A percentile compares a stretch with the other conserved stretches of the same genome.
phyloP scores from a whole-genome alignment of 345 rosid genomes.

The Camelina hispida region DNA sequence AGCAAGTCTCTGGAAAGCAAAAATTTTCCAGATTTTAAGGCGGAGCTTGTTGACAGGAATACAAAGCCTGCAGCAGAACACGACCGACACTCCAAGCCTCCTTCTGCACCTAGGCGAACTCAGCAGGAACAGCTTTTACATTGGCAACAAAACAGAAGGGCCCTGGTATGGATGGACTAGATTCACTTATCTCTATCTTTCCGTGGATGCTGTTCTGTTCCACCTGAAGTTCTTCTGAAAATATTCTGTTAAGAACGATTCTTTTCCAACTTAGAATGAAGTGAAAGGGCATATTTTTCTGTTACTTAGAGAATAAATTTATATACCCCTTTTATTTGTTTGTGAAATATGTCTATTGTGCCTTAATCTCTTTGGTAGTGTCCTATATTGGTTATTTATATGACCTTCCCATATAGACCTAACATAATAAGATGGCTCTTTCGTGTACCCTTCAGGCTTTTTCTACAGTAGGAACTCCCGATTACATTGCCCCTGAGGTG shows the following conservation, averaged over 20 bases:
- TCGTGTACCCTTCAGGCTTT: slow-evolving; percentile 46
- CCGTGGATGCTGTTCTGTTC: slow-evolving; percentile 9
- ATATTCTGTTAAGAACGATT: background rate
- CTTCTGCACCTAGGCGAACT: slow-evolving; percentile 62
- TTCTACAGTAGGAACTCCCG: slow-evolving; percentile 58
- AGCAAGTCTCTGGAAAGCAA: slow-evolving; percentile 70
- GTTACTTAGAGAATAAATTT: slow-evolving; percentile 20
- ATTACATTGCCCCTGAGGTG: slow-evolving; percentile 59
- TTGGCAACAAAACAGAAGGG: slow-evolving; percentile 75
- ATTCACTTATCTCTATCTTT: slow-evolving; percentile 22
- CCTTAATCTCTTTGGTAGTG: slow-evolving; percentile 3
- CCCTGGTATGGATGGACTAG: slow-evolving; percentile 56
- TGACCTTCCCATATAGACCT: background rate
- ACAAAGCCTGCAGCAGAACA: slow-evolving; percentile 53
- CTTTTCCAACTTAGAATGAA: slow-evolving; percentile 24
- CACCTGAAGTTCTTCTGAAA: slow-evolving; percentile 15
- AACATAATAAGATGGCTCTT: slow-evolving; percentile 25
- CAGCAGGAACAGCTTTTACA: slow-evolving; percentile 73
- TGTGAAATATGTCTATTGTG: background rate
- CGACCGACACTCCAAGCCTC: slow-evolving; percentile 51
- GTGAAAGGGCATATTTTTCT: background rate
- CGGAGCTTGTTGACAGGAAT: slow-evolving; percentile 49
- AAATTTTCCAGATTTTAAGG: slow-evolving; percentile 56
- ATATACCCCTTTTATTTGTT: background rate
- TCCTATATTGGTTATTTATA: background rate